phyloP scores from a whole-genome alignment of 352 stramenopile genomes.

The Pythium utonaiense region DNA sequence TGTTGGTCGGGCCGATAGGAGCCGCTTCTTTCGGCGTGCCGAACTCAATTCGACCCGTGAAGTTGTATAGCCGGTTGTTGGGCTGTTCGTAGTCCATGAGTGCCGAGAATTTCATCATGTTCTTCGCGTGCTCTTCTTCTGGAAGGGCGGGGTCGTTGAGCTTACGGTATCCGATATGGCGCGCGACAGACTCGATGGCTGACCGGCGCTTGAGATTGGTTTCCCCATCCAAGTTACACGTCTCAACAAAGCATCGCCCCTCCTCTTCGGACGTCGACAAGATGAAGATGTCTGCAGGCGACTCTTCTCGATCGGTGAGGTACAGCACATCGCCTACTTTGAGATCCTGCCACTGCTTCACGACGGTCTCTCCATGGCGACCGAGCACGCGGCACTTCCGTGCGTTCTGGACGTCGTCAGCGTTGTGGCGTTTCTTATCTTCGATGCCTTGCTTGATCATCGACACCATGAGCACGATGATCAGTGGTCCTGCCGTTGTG shows the following conservation, averaged over 20 bases:
- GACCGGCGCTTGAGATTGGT: conserved; percentile 90
- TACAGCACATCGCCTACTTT: conserved; percentile 65
- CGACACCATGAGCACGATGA: conserved; percentile 71
- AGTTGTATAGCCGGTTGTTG: conserved; percentile 78
- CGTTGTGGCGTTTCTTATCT: conserved; percentile 73
- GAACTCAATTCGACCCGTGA: conserved; percentile 50
- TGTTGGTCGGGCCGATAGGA: conserved; percentile 59
- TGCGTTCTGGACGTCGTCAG: conserved; percentile 64
- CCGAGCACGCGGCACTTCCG: conserved; percentile 46
- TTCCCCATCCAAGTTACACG: conserved; percentile 92
- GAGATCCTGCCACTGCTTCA: conserved; percentile 72
- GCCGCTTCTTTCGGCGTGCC: conserved; percentile 30
- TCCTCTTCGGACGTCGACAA: conserved; percentile 71
- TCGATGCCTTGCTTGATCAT: conserved; percentile 80
- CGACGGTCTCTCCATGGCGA: conserved; percentile 32
- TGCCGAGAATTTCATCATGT: conserved; percentile 36
- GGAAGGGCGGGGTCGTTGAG: conserved; percentile 46
- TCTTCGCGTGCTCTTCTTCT: conserved; percentile 35
- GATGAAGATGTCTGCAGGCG: conserved; percentile 66
- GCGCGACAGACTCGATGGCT: conserved; percentile 49
- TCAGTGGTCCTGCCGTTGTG: conserved; percentile 65
- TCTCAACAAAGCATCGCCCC: conserved; percentile 90
- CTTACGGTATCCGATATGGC: conserved; percentile 52
- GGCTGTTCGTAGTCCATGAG: conserved; percentile 71
- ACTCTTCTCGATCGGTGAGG: conserved; percentile 51